Percentiles rank a stretch among this genome's conserved stretches.
These are phyloP conservation scores for Schizochytrium sp. DNA, from an alignment of 108 stramenopile species.

Conservation along the genomic window DNA sequence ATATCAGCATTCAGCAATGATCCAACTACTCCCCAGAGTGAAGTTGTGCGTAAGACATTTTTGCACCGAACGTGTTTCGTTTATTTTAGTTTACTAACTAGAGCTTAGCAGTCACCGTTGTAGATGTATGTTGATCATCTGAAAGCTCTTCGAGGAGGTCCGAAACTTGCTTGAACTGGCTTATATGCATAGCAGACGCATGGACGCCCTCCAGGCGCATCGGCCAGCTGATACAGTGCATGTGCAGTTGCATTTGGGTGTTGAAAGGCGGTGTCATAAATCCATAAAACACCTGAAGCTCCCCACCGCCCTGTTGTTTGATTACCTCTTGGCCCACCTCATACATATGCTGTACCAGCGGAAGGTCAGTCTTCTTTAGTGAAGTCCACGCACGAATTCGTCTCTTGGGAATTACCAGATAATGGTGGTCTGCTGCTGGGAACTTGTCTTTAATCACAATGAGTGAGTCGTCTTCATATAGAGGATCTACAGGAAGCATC, in stretches of 20 bases:
- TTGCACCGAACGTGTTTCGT: too few relatives aligned
- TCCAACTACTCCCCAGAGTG: too few relatives aligned
- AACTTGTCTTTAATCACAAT: conserved; percentile 36
- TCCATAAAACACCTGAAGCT: neutral
- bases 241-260: neutral
- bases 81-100: too few relatives aligned
- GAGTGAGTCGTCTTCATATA: conserved; percentile 7
- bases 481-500: neutral
- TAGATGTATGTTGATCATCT: too few relatives aligned
- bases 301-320: neutral
- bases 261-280: conserved; percentile 35
- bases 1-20: too few relatives aligned
- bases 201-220: neutral
- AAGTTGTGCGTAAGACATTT: too few relatives aligned
- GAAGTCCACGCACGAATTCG: neutral
- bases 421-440: conserved; percentile 3
- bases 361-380: neutral
- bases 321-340: neutral
- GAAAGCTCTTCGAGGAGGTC: neutral
- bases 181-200: neutral
- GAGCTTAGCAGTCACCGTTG: too few relatives aligned
- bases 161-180: neutral
- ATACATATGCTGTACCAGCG: neutral
- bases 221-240: conserved; percentile 38
- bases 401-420: neutral